A percentile compares a stretch with the other conserved stretches of the same genome.
Evolutionary conservation across 805 yeast genomes (phyloP).

Genomic region (Kuraishia ogatae): DNA sequence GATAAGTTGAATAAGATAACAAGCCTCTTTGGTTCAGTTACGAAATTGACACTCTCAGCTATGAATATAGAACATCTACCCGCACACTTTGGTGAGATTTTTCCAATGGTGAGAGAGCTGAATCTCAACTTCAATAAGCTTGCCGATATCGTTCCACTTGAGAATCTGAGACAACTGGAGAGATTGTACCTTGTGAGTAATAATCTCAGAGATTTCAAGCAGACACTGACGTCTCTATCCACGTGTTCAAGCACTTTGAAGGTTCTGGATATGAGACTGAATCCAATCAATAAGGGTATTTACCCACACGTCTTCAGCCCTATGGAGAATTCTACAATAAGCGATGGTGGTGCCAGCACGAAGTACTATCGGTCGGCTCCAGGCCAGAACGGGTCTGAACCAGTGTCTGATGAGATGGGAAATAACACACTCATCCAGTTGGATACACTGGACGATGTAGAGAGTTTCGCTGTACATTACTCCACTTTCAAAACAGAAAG

Average conservation of each 20-base stretch:
- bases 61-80: conserved; percentile 34
- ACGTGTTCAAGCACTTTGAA: conserved; percentile 24
- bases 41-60: conserved; percentile 35
- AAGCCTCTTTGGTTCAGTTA: conserved; percentile 24
- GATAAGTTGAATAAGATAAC: background rate
- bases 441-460: conserved; percentile 42
- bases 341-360: conserved; percentile 7
- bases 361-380: conserved; percentile 5
- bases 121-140: conserved; percentile 43
- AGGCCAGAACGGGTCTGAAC: background rate
- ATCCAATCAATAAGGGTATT: conserved; percentile 35
- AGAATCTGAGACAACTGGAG: conserved; percentile 24
- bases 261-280: conserved; percentile 39
- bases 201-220: conserved; percentile 25
- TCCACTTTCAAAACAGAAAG: conserved; percentile 14
- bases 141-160: conserved; percentile 23
- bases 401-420: conserved; percentile 10
- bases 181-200: conserved; percentile 38
- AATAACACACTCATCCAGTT: conserved; percentile 27
- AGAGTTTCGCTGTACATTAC: conserved; percentile 39
- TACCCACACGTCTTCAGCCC: conserved; percentile 49
- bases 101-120: conserved; percentile 38
- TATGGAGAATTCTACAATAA: conserved; percentile 18
- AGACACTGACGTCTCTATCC: conserved; percentile 22
- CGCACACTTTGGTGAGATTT: conserved; percentile 22